Conservation (phyloP, 768 basidiomycete genomes). For the Russula sp. region DNA sequence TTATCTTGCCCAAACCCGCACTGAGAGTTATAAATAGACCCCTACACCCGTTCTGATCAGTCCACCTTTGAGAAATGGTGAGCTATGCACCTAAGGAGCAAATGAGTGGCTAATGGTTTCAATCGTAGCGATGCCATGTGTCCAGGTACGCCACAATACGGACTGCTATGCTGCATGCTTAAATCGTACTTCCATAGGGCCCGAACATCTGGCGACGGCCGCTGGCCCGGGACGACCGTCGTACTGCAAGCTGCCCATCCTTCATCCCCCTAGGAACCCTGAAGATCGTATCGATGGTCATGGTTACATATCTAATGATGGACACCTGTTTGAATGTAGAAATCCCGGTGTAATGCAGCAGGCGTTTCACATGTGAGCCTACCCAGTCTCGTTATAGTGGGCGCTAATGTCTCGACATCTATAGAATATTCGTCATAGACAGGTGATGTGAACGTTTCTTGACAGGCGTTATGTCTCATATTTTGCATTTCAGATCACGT, state of each 20-base stretch:
- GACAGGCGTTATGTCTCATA: background rate
- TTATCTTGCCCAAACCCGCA: background rate
- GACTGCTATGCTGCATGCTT: background rate
- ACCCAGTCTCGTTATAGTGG: background rate
- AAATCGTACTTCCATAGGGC: constrained; percentile 32
- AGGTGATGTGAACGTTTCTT: constrained; percentile 31
- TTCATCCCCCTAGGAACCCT: constrained; percentile 39
- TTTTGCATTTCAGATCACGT: constrained; percentile 35
- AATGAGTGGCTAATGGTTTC: background rate
- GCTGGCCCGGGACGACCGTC: constrained; percentile 40
- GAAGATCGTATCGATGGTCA: constrained; percentile 29
- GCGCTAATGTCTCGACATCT: background rate
- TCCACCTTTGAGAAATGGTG: constrained; percentile 49
- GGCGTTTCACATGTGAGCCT: constrained; percentile 45
- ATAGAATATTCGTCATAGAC: constrained; percentile 45
- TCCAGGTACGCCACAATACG: constrained; percentile 31
- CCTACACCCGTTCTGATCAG: constrained; percentile 52
- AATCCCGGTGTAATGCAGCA: constrained; percentile 48
- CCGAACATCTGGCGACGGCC: constrained; percentile 42
- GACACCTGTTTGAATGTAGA: constrained; percentile 45
- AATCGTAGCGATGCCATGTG: constrained; percentile 45
- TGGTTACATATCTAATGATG: constrained; percentile 32
- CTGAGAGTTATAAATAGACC: constrained; percentile 34
- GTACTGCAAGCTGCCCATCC: constrained; percentile 48
- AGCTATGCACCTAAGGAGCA: constrained; percentile 11